These are phyloP conservation scores for Secale cereale DNA, from an alignment of 176 grass and related monocot species.

Conservation along the genomic window DNA sequence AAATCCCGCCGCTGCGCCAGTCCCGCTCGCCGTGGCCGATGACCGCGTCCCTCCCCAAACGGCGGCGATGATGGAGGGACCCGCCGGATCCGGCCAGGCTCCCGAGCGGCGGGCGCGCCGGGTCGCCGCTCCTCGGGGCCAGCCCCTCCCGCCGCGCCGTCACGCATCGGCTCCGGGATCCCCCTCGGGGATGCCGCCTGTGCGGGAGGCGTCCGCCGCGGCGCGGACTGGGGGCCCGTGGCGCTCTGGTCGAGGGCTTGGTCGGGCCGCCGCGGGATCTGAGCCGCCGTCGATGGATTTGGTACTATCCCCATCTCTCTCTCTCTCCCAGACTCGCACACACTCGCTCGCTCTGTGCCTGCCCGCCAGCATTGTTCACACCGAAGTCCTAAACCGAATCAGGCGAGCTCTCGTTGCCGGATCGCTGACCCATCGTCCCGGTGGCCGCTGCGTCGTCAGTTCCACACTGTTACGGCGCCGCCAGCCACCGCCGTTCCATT, in stretches of 20 bases:
- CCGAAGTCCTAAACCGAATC: background rate
- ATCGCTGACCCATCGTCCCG: background rate
- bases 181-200: background rate
- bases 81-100: background rate
- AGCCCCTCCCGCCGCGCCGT: background rate
- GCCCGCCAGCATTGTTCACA: background rate
- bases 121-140: background rate
- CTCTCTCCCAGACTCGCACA: no score
- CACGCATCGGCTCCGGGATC: background rate
- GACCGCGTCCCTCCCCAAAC: background rate
- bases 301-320: background rate
- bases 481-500: constrained; percentile 6
- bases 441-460: background rate
- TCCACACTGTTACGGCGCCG: background rate
- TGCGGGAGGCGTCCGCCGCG: background rate
- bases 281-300: constrained; percentile 21
- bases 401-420: background rate
- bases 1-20: no score
- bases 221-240: no score
- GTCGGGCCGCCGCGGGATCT: background rate
- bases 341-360: background rate
- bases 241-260: no score
- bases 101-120: no score
- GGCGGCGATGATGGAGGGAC: constrained; percentile 27
- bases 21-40: background rate